phyloP scores from a whole-genome alignment of 257 asterid genomes.

The Cruciata laevipes region DNA sequence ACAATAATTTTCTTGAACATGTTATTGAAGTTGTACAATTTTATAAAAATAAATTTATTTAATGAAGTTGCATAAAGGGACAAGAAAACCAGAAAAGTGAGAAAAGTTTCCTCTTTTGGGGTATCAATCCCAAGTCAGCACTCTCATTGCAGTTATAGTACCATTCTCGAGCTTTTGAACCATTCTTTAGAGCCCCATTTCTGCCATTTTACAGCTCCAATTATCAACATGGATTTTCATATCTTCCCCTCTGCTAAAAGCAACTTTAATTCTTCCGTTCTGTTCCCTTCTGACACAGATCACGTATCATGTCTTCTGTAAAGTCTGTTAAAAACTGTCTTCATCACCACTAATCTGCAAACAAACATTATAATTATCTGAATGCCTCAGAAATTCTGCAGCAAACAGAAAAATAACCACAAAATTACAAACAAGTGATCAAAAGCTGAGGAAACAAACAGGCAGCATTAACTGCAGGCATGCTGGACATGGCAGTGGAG shows the following conservation, averaged over 20 bases:
- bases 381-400: not conserved
- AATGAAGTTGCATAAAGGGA: not conserved
- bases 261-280: constrained; percentile 35
- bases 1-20: too few relatives aligned
- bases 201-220: not conserved
- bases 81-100: constrained; percentile 1
- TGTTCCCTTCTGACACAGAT: constrained; percentile 49
- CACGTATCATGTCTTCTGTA: constrained; percentile 24
- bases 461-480: constrained; percentile 14
- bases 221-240: not conserved
- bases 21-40: too few relatives aligned
- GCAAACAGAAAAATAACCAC: constrained; percentile 3
- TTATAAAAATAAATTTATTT: too few relatives aligned
- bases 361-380: not conserved
- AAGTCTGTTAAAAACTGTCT: constrained; percentile 44
- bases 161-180: constrained; percentile 15
- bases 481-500: constrained; percentile 35
- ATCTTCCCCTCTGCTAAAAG: not conserved
- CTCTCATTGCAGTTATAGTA: constrained; percentile 12
- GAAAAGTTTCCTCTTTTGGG: constrained; percentile 3
- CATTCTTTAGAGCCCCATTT: constrained; percentile 9
- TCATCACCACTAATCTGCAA: constrained; percentile 15
- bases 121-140: constrained; percentile 10
- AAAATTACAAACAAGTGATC: constrained; percentile 37
- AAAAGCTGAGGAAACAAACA: constrained; percentile 10